Conservation (phyloP, 2,329 filamentous ascomycete genomes). For the Sordariomycetes sp. region DNA sequence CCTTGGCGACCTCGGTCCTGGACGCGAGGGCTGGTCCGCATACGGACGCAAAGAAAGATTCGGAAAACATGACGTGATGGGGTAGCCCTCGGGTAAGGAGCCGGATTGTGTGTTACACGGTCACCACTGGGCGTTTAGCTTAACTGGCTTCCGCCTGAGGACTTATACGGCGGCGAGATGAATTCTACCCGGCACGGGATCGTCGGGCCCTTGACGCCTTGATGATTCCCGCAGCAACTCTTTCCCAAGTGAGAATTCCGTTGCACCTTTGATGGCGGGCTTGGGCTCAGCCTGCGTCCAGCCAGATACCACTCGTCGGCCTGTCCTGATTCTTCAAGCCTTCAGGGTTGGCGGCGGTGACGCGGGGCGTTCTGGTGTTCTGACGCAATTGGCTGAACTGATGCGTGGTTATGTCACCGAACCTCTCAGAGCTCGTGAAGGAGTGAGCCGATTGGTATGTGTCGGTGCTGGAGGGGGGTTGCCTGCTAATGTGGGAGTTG, state of each 20-base stretch:
- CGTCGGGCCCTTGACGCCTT: not conserved
- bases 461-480: not conserved
- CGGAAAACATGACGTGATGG: conserved; percentile 38
- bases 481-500: not conserved
- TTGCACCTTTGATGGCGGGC: not conserved
- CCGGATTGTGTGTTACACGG: not conserved
- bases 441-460: not conserved
- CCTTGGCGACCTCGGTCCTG: conserved; percentile 57
- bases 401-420: not conserved
- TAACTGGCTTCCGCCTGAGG: not conserved
- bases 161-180: not conserved
- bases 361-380: too few species aligned
- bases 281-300: not conserved
- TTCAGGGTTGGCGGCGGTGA: too few species aligned
- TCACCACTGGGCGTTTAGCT: not conserved
- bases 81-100: not conserved
- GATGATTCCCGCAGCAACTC: not conserved
- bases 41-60: conserved; percentile 49
- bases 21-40: conserved; percentile 46
- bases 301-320: not conserved
- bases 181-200: not conserved
- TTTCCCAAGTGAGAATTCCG: not conserved
- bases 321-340: too few species aligned
- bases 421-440: not conserved
- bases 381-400: too few species aligned